Conservation (phyloP, 2,329 filamentous ascomycete genomes). For the Arthrinium phaeospermum region DNA sequence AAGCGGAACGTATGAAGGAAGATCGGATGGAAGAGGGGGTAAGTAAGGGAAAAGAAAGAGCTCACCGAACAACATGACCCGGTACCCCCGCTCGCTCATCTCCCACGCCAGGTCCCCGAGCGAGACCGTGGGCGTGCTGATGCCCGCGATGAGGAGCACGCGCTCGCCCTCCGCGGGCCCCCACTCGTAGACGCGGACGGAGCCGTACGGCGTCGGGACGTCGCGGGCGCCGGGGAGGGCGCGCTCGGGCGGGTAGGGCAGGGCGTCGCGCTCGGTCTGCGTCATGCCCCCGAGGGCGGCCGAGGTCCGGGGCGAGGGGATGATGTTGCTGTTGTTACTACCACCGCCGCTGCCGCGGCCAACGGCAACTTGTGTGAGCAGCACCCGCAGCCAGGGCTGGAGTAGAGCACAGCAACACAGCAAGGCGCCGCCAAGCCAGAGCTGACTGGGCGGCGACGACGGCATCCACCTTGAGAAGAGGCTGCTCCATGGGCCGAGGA, state of each 20-base stretch:
- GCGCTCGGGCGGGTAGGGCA: constrained; percentile 70
- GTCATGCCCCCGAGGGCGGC: not conserved
- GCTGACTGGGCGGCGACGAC: not conserved
- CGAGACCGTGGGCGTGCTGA: constrained; percentile 77
- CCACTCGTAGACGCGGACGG: constrained; percentile 79
- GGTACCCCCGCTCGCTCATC: constrained; percentile 69
- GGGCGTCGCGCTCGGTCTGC: constrained; percentile 1
- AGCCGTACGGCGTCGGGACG: constrained; percentile 73
- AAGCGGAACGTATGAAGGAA: too few relatives aligned
- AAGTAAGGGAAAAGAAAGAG: not conserved
- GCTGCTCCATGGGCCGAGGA: not conserved
- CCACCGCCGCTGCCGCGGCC: not conserved
- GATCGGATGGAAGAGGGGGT: too few relatives aligned
- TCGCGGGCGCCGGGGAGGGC: constrained; percentile 72
- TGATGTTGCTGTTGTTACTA: not conserved
- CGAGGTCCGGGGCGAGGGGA: not conserved
- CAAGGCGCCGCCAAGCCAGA: not conserved
- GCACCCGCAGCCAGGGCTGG: not conserved
- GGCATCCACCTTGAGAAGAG: not conserved
- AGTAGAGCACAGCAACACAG: not conserved
- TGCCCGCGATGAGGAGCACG: constrained; percentile 79
- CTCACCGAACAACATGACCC: constrained; percentile 80
- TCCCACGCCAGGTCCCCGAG: constrained; percentile 69
- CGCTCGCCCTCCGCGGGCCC: constrained; percentile 74
- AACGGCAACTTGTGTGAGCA: not conserved